Evolutionary conservation across 1,284 basidiomycete species (phyloP).

Genomic region (Polyporus tsugae): DNA sequence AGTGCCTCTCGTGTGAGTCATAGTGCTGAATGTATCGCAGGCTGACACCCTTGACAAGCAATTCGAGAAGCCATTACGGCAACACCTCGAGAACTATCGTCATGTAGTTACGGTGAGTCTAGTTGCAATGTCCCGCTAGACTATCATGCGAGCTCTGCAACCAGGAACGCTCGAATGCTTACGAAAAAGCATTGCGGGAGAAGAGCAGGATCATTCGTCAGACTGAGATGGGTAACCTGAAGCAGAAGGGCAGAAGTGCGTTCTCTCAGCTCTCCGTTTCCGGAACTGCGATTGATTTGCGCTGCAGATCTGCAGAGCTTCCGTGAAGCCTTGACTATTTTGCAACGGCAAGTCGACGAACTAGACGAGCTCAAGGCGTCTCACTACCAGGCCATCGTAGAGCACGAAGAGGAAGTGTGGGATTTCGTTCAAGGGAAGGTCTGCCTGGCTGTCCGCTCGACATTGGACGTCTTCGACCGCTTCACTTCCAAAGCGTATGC

Average conservation of each 20-base stretch:
- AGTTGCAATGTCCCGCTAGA: not conserved
- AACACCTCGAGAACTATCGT: slow-evolving; percentile 86
- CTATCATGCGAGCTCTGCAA: not conserved
- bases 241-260: slow-evolving; percentile 84
- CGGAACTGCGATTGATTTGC: slow-evolving; percentile 8
- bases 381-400: slow-evolving; percentile 89
- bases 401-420: slow-evolving; percentile 95
- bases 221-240: slow-evolving; percentile 91
- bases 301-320: slow-evolving; percentile 83
- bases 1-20: not conserved
- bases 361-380: slow-evolving; percentile 82
- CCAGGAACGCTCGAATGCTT: slow-evolving; percentile 80
- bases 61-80: slow-evolving; percentile 89
- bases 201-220: slow-evolving; percentile 88
- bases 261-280: slow-evolving; percentile 24
- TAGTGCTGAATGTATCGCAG: slow-evolving; percentile 45
- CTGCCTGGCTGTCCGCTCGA: slow-evolving; percentile 79
- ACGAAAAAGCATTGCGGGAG: slow-evolving; percentile 82
- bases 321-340: slow-evolving; percentile 80
- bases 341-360: slow-evolving; percentile 91
- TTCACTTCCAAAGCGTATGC: slow-evolving; percentile 90
- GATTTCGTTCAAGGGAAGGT: slow-evolving; percentile 88
- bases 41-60: slow-evolving; percentile 89
- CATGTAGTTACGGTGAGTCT: slow-evolving; percentile 71
- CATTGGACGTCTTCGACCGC: slow-evolving; percentile 84